Conservation (phyloP, 106 monocot genomes). For the Allium cepa region DNA sequence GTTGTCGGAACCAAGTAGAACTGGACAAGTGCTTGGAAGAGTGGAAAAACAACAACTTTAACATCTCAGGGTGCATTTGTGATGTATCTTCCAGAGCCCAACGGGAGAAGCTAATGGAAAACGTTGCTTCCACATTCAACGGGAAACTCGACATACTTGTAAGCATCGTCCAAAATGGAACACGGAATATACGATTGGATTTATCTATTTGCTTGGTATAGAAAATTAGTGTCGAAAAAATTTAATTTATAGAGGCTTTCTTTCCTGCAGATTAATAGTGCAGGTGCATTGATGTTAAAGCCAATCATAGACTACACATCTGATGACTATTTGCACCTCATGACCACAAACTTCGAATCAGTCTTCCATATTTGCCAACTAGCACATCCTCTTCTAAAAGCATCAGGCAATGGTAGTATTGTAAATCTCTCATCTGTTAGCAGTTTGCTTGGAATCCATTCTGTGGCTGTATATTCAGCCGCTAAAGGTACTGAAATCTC, state of each 20-base stretch:
- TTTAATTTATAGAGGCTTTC: background rate
- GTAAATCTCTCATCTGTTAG: background rate
- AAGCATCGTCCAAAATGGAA: conserved; percentile 4
- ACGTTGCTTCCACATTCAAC: conserved; percentile 25
- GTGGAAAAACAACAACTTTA: conserved; percentile 38
- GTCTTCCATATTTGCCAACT: conserved; percentile 23
- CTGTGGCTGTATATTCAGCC: background rate
- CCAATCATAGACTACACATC: background rate
- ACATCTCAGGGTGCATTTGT: conserved; percentile 53
- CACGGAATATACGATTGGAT: too few relatives aligned
- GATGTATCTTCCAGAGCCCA: conserved; percentile 28
- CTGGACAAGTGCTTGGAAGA: conserved; percentile 35
- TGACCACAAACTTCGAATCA: conserved; percentile 22
- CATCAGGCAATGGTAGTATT: conserved; percentile 14
- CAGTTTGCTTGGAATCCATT: background rate
- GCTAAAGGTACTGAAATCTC: background rate
- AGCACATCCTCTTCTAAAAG: conserved; percentile 19
- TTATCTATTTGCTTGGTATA: background rate
- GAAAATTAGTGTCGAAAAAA: background rate
- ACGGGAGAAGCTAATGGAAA: conserved; percentile 8
- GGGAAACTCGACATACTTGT: conserved; percentile 91
- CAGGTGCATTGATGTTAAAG: background rate
- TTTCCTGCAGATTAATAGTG: conserved; percentile 1
- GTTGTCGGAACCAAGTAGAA: conserved; percentile 60
- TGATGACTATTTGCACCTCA: background rate